Evolutionary conservation across 192 early-diverging fungal genomes (phyloP).

Genomic region (Entomortierella parvispora): DNA sequence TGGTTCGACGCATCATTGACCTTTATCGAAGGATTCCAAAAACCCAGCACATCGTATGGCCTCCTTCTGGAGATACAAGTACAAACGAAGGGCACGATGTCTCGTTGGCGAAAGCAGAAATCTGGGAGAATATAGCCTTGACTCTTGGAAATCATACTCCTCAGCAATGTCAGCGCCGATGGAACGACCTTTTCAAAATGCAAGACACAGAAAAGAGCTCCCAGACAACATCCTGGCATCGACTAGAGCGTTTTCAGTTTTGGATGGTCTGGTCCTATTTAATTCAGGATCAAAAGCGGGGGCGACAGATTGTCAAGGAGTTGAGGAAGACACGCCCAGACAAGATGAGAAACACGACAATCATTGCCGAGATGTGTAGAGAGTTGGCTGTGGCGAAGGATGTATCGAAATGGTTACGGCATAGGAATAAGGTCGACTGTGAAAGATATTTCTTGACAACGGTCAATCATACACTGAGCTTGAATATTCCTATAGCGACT

Average conservation of each 20-base stretch:
- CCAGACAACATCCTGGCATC: constrained; percentile 26
- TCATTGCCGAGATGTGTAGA: background rate
- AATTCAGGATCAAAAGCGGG: background rate
- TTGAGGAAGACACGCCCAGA: background rate
- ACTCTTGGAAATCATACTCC: constrained; percentile 35
- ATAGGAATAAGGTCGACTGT: constrained; percentile 20
- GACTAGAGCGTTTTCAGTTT: constrained; percentile 29
- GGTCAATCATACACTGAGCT: background rate
- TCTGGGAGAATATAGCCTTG: constrained; percentile 29
- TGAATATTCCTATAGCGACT: background rate
- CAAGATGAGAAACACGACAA: background rate
- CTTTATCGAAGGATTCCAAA: background rate
- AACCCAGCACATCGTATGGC: constrained; percentile 9
- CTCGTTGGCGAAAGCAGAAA: background rate
- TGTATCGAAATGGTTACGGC: constrained; percentile 39
- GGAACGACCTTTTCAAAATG: constrained; percentile 25
- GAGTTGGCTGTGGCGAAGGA: constrained; percentile 27
- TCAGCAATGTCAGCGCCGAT: constrained; percentile 31
- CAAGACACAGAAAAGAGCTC: constrained; percentile 21
- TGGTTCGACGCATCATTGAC: constrained; percentile 28
- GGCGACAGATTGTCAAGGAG: background rate
- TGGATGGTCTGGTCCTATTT: constrained; percentile 46
- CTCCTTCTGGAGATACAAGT: too few species aligned
- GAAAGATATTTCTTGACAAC: constrained; percentile 12
- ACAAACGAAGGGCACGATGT: background rate